Evolutionary conservation across 306 rosid genomes (phyloP).

Genomic region (Styphnolobium japonicum): DNA sequence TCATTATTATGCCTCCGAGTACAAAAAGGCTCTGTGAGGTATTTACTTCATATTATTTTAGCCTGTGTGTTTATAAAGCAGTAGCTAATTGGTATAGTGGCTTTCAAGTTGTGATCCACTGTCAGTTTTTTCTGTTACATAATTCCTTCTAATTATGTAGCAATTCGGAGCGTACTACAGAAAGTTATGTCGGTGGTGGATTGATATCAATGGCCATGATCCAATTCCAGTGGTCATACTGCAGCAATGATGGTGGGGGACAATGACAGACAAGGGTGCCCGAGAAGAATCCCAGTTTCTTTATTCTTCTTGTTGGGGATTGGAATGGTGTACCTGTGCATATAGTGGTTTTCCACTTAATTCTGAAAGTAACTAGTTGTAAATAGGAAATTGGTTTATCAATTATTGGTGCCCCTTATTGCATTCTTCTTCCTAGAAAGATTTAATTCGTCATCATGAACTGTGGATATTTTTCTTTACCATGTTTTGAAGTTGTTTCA

Average conservation of each 20-base stretch:
- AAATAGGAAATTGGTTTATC: constrained; percentile 6
- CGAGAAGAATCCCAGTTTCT: background rate
- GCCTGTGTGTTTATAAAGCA: constrained; percentile 40
- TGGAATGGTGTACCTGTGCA: constrained; percentile 22
- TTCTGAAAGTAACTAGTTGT: background rate
- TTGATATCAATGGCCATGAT: constrained; percentile 7
- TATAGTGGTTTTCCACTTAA: background rate
- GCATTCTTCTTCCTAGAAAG: background rate
- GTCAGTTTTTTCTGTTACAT: background rate
- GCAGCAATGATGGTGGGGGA: constrained; percentile 27
- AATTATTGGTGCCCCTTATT: background rate
- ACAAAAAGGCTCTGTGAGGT: constrained; percentile 62
- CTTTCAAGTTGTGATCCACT: constrained; percentile 20
- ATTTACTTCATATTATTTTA: constrained; percentile 44
- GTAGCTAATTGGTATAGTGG: constrained; percentile 26
- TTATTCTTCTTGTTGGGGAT: background rate
- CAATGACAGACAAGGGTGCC: constrained; percentile 1
- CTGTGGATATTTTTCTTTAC: background rate
- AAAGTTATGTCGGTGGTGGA: constrained; percentile 2
- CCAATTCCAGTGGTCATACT: background rate
- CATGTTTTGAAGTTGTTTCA: background rate
- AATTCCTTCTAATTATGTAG: background rate
- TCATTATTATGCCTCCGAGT: constrained; percentile 70
- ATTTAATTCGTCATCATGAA: too few relatives aligned
- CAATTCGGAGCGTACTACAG: background rate